These are phyloP conservation scores for Tuber melanosporum DNA, from an alignment of 495 filamentous ascomycete species.

Conservation along the genomic window DNA sequence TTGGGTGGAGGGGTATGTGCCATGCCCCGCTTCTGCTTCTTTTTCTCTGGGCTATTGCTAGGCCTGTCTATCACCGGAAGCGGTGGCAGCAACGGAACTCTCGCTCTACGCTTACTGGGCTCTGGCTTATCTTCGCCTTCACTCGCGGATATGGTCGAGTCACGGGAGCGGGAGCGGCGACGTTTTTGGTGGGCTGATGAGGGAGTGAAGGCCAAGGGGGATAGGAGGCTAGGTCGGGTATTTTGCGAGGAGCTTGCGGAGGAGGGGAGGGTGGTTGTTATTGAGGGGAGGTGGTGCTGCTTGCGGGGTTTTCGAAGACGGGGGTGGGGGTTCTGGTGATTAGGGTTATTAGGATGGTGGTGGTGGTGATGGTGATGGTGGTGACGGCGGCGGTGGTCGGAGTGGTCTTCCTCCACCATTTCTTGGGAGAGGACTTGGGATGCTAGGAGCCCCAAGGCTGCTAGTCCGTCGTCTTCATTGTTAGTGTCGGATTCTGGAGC, in stretches of 20 bases:
- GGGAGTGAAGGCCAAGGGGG: slow-evolving; percentile 28
- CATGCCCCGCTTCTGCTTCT: neutral
- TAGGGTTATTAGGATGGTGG: slow-evolving; percentile 9
- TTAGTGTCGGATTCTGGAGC: slow-evolving; percentile 4
- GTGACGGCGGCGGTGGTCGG: slow-evolving; percentile 12
- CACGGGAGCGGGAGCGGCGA: slow-evolving; percentile 27
- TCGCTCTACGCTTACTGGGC: neutral
- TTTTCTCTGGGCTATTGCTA: neutral
- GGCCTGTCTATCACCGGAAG: neutral
- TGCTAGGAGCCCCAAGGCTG: slow-evolving; percentile 25
- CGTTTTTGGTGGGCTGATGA: slow-evolving; percentile 23
- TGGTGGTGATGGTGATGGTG: neutral
- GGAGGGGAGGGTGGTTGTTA: slow-evolving; percentile 20
- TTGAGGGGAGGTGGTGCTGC: slow-evolving; percentile 23
- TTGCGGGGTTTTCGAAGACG: slow-evolving; percentile 15
- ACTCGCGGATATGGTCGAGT: slow-evolving; percentile 34
- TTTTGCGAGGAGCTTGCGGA: slow-evolving; percentile 4
- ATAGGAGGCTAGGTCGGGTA: slow-evolving; percentile 20
- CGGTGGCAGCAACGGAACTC: neutral
- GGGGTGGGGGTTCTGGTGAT: slow-evolving; percentile 17
- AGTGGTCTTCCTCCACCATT: slow-evolving; percentile 16
- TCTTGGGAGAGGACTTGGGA: slow-evolving; percentile 34
- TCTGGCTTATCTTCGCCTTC: slow-evolving; percentile 16
- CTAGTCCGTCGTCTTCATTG: slow-evolving; percentile 28
- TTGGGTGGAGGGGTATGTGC: neutral